A percentile compares a stretch with the other conserved stretches of the same genome.
These are phyloP conservation scores for Nitzschia sp. DNA, from an alignment of 108 stramenopile genomes.

Conservation along the genomic window DNA sequence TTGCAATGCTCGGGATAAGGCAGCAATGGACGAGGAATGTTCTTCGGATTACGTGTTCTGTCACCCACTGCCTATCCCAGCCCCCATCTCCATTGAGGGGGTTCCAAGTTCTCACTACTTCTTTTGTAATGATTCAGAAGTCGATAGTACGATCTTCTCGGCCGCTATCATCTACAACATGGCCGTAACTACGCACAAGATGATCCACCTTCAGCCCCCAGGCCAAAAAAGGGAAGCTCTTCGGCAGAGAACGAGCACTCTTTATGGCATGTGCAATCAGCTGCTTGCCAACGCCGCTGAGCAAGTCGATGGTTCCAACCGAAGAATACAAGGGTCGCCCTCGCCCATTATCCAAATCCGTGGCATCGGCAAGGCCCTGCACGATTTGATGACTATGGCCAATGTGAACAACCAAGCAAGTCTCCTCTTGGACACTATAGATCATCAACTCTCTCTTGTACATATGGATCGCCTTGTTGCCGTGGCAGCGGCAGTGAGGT, in stretches of 20 bases:
- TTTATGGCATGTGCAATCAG: not conserved
- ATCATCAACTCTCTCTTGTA: not conserved
- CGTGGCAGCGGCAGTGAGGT: not conserved
- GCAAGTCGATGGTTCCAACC: not conserved
- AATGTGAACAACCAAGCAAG: not conserved
- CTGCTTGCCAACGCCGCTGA: not conserved
- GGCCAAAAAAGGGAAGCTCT: not conserved
- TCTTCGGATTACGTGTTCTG: not conserved
- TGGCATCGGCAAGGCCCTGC: not conserved
- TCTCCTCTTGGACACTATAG: not conserved
- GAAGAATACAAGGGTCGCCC: not conserved
- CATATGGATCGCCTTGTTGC: not conserved
- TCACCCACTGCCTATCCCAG: not conserved
- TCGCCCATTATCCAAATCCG: not conserved
- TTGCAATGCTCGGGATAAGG: too few species aligned
- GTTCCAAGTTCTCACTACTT: not conserved
- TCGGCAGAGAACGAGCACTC: not conserved
- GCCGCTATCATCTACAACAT: conserved; percentile 3
- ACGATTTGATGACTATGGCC: not conserved
- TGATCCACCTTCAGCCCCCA: not conserved
- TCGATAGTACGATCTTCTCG: conserved; percentile 2
- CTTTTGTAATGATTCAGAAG: not conserved
- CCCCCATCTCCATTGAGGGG: not conserved
- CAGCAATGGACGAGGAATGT: not conserved
- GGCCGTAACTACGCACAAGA: not conserved